These are phyloP conservation scores for Ogataea philodendri DNA, from an alignment of 805 yeast species.

Conservation along the genomic window DNA sequence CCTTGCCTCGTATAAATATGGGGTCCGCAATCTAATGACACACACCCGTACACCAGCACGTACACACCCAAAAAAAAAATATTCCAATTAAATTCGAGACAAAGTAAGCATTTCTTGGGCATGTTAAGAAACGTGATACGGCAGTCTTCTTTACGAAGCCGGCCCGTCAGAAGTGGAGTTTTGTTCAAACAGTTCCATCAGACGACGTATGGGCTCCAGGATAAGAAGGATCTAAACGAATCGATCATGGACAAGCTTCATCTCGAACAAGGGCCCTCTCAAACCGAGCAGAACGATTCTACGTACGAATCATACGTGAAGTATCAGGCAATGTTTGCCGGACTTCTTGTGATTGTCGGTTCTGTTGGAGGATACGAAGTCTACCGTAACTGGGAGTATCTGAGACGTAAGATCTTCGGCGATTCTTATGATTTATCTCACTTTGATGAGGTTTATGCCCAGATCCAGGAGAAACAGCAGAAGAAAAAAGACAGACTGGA, in stretches of 20 bases:
- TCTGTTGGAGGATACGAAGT: conserved; percentile 41
- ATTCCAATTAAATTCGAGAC: conserved; percentile 2
- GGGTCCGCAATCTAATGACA: too few relatives aligned
- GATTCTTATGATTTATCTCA: conserved; percentile 33
- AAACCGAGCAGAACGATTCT: conserved; percentile 13
- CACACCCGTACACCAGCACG: conserved; percentile 7
- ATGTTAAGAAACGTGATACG: not conserved
- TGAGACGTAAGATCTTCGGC: conserved; percentile 37
- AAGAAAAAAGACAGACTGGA: conserved; percentile 21
- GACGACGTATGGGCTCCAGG: not conserved
- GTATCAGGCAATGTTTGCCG: conserved; percentile 44
- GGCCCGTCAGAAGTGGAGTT: not conserved
- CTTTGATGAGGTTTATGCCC: conserved; percentile 40
- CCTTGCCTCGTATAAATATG: too few relatives aligned
- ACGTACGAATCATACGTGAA: conserved; percentile 43
- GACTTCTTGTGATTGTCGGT: conserved; percentile 39
- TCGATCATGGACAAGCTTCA: conserved; percentile 2
- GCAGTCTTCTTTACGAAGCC: not conserved
- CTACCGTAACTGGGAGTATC: conserved; percentile 39
- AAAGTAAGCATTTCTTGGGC: conserved; percentile 3
- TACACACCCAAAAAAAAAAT: not conserved
- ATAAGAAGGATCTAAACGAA: not conserved
- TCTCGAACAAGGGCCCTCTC: conserved; percentile 2
- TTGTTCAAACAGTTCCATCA: conserved; percentile 2
- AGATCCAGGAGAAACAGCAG: conserved; percentile 24